A percentile compares a stretch with the other conserved stretches of the same genome.
phyloP scores from a whole-genome alignment of 1,284 basidiomycete genomes.

The Fomitopsis palustris region DNA sequence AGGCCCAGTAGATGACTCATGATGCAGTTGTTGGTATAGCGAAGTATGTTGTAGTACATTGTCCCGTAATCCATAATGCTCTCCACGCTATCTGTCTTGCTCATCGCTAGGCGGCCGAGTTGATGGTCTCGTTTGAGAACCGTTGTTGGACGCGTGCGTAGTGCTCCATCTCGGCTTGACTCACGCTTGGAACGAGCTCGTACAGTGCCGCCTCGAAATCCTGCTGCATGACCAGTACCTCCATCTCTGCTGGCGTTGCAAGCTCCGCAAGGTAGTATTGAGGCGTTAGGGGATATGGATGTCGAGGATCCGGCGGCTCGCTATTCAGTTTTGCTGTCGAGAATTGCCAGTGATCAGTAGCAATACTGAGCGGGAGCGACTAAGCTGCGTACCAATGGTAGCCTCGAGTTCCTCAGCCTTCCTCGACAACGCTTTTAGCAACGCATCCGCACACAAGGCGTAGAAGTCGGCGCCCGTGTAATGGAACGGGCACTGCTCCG shows the following conservation, averaged over 20 bases:
- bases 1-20: background rate
- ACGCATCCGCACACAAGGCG: conserved; percentile 94
- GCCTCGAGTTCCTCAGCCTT: conserved; percentile 80
- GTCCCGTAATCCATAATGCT: background rate
- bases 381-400: conserved; percentile 51
- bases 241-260: conserved; percentile 69
- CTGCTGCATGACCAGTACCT: conserved; percentile 66
- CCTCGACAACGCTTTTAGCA: conserved; percentile 92
- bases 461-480: conserved; percentile 98
- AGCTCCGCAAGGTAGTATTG: conserved; percentile 93
- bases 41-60: background rate
- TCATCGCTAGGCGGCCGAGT: background rate
- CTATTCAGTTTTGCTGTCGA: conserved; percentile 48
- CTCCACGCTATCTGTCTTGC: background rate
- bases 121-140: conserved; percentile 46
- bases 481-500: conserved; percentile 85
- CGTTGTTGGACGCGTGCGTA: conserved; percentile 75
- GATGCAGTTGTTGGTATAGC: background rate
- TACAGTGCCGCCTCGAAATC: conserved; percentile 81
- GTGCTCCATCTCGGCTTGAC: conserved; percentile 85
- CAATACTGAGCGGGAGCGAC: background rate
- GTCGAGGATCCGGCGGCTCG: conserved; percentile 33
- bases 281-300: conserved; percentile 77
- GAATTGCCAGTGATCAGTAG: background rate
- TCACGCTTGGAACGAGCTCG: conserved; percentile 86